Evolutionary conservation across 345 rosid genomes (phyloP), one percentile per base, ranked within the genome.

Genomic region (Ailanthus altissimus): DNA sequence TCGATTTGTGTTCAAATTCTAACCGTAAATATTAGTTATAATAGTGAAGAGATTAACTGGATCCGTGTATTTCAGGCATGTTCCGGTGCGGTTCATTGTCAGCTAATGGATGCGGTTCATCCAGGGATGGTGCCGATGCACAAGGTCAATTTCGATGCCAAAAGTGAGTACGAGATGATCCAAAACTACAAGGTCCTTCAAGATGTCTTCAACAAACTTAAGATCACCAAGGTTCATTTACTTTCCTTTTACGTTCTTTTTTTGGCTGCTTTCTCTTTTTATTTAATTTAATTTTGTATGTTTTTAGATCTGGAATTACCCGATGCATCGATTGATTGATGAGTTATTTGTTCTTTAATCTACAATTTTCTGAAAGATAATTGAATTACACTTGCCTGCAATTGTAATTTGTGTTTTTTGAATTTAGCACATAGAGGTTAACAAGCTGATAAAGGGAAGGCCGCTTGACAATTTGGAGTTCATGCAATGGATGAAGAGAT

Each of bases 391-490:
- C 38, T 32, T 32, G 38, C 38, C 38, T 32, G 38, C 3, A 32
- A 32, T 32, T 32, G 38, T 67, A 0, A 20, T 3, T 68, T 62
- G 20, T 51, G 65, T 1, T 11, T 23, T 61, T 10, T 36, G 5
- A 21, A 1, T 54, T 75, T 74, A 97, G 99, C 92, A 97, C 78
- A 89, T 97, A 0, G 98, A 97, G 32, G 99, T 97, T 81, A 92
- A 81, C 80, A 97, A 94, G 83, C 89, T 97, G 8, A 91, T 92
- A 74, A 97, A 97, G 76, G 98, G 99, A 56, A 89, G 98, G 74
- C 98, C 99, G 53, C 90, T 97, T 70, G 99, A 97, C 72, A 97
- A 97, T 80, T 79, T 97, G 92, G 99, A 94, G 86, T 97, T 97
- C 60, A 94, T 92, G 90, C 98, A 94, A 71, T 97, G 99, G 99